Conservation (phyloP, 202 grass and related monocot genomes). For the Zoysia matrella region DNA sequence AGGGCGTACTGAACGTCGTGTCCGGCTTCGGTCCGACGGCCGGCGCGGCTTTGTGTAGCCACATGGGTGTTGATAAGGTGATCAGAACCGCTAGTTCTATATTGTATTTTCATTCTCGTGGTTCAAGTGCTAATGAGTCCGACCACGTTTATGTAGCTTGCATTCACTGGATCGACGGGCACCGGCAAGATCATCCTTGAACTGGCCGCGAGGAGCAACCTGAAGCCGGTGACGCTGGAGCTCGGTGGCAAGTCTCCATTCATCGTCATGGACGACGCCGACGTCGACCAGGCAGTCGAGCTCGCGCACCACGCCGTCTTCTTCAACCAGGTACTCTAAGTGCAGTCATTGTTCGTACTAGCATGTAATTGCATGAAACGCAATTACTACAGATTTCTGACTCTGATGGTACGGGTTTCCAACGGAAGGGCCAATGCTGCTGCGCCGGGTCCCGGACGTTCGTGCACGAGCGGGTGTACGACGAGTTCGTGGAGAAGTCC, state of each 20-base stretch:
- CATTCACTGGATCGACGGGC: constrained; percentile 79
- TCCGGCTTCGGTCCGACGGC: constrained; percentile 74
- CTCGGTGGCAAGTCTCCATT: too few species aligned
- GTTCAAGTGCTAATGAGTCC: neutral
- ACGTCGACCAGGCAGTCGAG: too few species aligned
- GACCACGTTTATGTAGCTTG: constrained; percentile 36
- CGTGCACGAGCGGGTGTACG: constrained; percentile 70
- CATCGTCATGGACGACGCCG: too few species aligned
- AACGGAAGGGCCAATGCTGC: constrained; percentile 74
- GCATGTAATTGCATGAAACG: neutral
- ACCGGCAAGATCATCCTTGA: constrained; percentile 67
- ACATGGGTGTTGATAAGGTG: constrained; percentile 84
- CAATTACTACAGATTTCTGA: neutral
- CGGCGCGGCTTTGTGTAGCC: constrained; percentile 60
- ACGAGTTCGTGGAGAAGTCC: constrained; percentile 81
- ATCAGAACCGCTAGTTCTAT: neutral
- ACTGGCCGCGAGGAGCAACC: constrained; percentile 25
- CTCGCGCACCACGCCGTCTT: constrained; percentile 56
- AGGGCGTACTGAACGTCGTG: constrained; percentile 70
- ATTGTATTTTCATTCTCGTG: neutral
- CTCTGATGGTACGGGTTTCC: neutral
- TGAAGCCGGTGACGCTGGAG: too few species aligned
- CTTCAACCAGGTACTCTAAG: constrained; percentile 63
- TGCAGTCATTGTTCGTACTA: too few species aligned
- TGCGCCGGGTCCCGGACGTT: constrained; percentile 80